Evolutionary conservation across 805 yeast genomes (phyloP).

Genomic region (Metschnikowia gruessii): DNA sequence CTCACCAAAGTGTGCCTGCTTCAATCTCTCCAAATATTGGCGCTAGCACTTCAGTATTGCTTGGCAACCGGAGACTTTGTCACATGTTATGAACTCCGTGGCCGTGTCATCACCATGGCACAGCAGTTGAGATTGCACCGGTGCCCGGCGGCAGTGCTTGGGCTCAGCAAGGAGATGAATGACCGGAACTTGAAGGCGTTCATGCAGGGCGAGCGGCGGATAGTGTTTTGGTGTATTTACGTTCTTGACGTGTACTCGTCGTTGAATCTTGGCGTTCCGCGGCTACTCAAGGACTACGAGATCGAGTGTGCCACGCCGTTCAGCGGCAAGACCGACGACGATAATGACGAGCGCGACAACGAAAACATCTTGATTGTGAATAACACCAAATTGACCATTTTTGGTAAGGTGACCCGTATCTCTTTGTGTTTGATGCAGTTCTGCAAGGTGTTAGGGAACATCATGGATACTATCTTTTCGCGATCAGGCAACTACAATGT

Average conservation of each 20-base stretch:
- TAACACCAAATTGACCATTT: constrained; percentile 56
- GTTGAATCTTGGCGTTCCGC: constrained; percentile 76
- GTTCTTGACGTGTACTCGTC: constrained; percentile 73
- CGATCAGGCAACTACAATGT: constrained; percentile 44
- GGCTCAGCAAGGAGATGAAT: constrained; percentile 43
- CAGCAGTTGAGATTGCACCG: constrained; percentile 82
- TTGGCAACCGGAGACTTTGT: constrained; percentile 69
- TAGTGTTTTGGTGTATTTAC: constrained; percentile 82
- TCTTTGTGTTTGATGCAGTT: constrained; percentile 66
- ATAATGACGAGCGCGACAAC: constrained; percentile 36
- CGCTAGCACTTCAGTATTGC: constrained; percentile 69
- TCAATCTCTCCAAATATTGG: constrained; percentile 64
- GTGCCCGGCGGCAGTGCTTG: constrained; percentile 82
- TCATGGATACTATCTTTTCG: constrained; percentile 67
- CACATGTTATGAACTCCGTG: constrained; percentile 72
- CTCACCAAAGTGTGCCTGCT: constrained; percentile 57
- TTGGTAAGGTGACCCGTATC: constrained; percentile 64
- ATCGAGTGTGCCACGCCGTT: constrained; percentile 85
- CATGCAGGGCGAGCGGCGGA: constrained; percentile 80
- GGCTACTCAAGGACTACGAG: constrained; percentile 74
- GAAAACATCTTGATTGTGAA: constrained; percentile 59
- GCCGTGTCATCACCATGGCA: constrained; percentile 75
- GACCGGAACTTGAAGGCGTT: constrained; percentile 48
- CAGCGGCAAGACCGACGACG: constrained; percentile 40
- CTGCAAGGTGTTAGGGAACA: constrained; percentile 68